Base-by-base conservation (phyloP, 768 basidiomycete genomes). In the Mycena indigotica region DNA sequence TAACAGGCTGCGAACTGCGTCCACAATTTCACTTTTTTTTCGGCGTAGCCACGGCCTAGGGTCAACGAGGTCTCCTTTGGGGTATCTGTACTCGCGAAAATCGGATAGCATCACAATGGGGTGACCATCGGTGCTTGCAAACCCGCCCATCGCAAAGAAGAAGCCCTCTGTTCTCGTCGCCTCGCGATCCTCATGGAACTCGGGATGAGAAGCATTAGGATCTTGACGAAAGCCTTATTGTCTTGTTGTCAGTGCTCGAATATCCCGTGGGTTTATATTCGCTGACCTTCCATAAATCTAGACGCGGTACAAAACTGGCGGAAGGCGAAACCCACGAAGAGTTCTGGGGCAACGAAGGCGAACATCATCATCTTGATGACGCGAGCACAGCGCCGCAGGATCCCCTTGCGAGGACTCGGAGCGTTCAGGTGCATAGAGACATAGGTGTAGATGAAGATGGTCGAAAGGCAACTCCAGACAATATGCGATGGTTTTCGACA, bases 401-500 rank as follows among this genome's bases (percentile, higher is more conserved):
- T 23, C 8, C 13, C 6, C 13, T 48, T 24, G 24, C 46, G 21
- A 13, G 46, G 46, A 21, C 12, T 10, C 13, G 46, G 46, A 5
- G 28, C 46, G 23, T 24, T 48, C 4, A 48, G 46, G 46, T 48
- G 46, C 46, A 48, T 48, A 6, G 46, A 48, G 46, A 48, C 46
- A n/a, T 48, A 48, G 24, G 46, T 48, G 46, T 48, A 48, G 46
- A 48, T 24, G 46, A 48, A 48, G 46, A 48, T 48, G 6, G 46
- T 48, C 24, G 46, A 48, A 12, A 28, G 24, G 46, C 46, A 48
- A 26, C 46, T 28, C 24, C 21, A 28, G 25, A 48, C 12, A 26
- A 48, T 28, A 26, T 28, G 46, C 46, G 46, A 48, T 23, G 21
- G 46, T 13, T 24, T 28, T 13, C 46, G 46, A 21, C 46, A 48